These are phyloP conservation scores for Mrakia blollopis DNA, from an alignment of 768 basidiomycete genomes.

Conservation along the genomic window DNA sequence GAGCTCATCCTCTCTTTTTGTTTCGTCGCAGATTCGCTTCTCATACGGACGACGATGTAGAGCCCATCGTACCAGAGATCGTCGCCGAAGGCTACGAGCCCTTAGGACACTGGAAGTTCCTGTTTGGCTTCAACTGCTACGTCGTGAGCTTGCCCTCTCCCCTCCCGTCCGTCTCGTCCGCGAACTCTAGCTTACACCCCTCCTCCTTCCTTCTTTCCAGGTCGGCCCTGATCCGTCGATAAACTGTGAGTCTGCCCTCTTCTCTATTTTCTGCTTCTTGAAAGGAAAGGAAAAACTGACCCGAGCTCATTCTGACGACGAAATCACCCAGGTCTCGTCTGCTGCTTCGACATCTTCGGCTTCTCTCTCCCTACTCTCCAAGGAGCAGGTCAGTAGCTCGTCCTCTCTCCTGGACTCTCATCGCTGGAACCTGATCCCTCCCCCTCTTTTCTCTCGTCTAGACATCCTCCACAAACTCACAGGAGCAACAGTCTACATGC, in stretches of 20 bases:
- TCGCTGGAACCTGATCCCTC: background rate
- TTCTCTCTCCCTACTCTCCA: conserved; percentile 18
- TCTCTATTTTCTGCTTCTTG: no score
- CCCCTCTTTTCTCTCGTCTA: background rate
- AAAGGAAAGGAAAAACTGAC: no score
- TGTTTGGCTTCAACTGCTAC: conserved; percentile 18
- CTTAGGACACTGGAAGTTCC: conserved; percentile 1
- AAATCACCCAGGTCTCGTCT: conserved; percentile 11
- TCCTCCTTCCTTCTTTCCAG: background rate
- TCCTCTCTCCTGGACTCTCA: background rate
- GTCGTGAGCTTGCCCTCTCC: background rate
- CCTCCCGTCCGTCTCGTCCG: background rate
- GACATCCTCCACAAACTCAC: conserved; percentile 22
- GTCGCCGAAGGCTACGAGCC: conserved; percentile 9
- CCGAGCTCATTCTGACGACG: background rate
- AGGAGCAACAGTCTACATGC: conserved; percentile 24
- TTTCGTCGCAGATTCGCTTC: background rate
- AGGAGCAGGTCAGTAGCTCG: conserved; percentile 3
- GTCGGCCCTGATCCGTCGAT: conserved; percentile 19
- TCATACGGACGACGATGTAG: background rate
- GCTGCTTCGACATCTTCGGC: conserved; percentile 11
- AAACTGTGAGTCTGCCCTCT: background rate
- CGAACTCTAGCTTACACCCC: background rate
- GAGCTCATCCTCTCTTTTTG: background rate
- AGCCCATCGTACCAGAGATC: conserved; percentile 11